A percentile compares a stretch with the other conserved stretches of the same genome.
These are phyloP conservation scores for Phialocephala sp. DNA, from an alignment of 2,329 filamentous ascomycete genomes.

Conservation along the genomic window DNA sequence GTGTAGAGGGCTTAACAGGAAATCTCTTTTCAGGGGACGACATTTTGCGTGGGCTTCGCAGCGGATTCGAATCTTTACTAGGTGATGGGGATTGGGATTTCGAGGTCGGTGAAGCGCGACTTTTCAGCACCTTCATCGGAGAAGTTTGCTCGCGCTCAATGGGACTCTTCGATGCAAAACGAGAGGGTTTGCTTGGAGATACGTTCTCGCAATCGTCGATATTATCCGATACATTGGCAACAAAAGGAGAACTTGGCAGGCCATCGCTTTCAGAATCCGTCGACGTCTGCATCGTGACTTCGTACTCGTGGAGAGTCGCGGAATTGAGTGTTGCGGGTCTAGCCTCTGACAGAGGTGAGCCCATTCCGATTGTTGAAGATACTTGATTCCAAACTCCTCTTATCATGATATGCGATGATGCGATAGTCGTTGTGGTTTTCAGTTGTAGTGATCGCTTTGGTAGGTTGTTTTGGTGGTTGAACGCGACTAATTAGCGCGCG, in stretches of 20 bases:
- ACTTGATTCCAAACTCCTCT: conserved; percentile 28
- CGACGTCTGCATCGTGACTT: conserved; percentile 34
- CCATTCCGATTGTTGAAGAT: conserved; percentile 33
- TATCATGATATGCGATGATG: conserved; percentile 17
- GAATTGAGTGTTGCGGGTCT: conserved; percentile 34
- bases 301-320: conserved; percentile 34
- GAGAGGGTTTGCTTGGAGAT: conserved; percentile 37
- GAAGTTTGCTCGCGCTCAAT: conserved; percentile 36
- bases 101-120: conserved; percentile 33
- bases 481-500: too few relatives aligned
- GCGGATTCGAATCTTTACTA: conserved; percentile 27
- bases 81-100: conserved; percentile 28
- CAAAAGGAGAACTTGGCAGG: conserved; percentile 41
- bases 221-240: conserved; percentile 32
- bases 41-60: conserved; percentile 53
- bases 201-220: conserved; percentile 39
- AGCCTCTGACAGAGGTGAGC: conserved; percentile 32
- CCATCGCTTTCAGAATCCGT: conserved; percentile 36
- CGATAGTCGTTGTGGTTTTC: background rate
- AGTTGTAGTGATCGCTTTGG: conserved; percentile 4
- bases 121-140: conserved; percentile 41
- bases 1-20: conserved; percentile 58
- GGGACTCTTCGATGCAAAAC: conserved; percentile 34
- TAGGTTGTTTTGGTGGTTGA: background rate
- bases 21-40: conserved; percentile 62